phyloP scores from a whole-genome alignment of 108 stramenopile species.

The Fragilaria crotonensis region DNA sequence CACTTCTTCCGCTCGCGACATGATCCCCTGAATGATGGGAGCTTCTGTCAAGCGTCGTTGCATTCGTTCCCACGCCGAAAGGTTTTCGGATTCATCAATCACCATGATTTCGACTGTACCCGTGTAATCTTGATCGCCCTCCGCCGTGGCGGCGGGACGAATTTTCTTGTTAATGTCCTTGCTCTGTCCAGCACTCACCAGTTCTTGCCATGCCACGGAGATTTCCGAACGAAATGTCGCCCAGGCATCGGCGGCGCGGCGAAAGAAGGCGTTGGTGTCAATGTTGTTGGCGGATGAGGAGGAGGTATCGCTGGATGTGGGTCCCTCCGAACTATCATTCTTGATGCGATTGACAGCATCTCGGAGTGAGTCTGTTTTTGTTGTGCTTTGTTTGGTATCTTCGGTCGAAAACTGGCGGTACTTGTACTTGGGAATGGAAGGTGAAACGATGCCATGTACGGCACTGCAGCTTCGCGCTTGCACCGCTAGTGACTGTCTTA shows the following conservation, averaged over 20 bases:
- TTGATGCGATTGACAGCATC: conserved; percentile 17
- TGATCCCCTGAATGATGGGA: conserved; percentile 83
- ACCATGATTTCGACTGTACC: conserved; percentile 84
- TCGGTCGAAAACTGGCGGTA: no score
- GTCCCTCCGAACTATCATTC: not conserved
- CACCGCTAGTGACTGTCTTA: no score
- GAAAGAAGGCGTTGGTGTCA: conserved; percentile 13
- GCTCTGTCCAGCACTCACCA: conserved; percentile 60
- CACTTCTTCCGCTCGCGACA: conserved; percentile 32
- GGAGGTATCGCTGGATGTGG: no score
- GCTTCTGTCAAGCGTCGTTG: conserved; percentile 84
- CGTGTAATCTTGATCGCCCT: conserved; percentile 67
- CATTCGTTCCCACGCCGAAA: conserved; percentile 93
- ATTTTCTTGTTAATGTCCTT: conserved; percentile 76
- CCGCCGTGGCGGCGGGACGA: conserved; percentile 40
- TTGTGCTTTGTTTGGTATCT: no score
- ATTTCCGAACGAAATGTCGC: conserved; percentile 42
- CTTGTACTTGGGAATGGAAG: no score
- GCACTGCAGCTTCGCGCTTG: no score
- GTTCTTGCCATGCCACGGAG: conserved; percentile 70
- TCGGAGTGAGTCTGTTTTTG: conserved; percentile 10
- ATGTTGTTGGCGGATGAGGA: conserved; percentile 4
- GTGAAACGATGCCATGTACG: no score
- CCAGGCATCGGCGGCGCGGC: conserved; percentile 15
- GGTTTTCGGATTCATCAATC: conserved; percentile 84